Percentiles rank a stretch among this genome's conserved stretches.
Conservation (phyloP, 2,329 filamentous ascomycete genomes). For the Diaporthe sp. region DNA sequence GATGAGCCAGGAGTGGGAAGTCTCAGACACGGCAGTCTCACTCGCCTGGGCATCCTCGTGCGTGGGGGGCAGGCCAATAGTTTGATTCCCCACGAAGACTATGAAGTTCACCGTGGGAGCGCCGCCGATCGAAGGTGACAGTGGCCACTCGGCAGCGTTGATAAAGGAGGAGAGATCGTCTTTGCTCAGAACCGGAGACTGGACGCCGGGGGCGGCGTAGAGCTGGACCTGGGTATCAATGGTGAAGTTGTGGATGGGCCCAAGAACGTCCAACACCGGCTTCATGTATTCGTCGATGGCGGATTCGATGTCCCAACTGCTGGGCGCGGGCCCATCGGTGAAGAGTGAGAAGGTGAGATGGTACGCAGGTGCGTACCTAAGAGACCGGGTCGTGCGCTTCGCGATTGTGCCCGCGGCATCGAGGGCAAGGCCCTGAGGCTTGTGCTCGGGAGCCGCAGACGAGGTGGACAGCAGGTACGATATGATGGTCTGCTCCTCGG, state of each 20-base stretch:
- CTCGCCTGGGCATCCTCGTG: slow-evolving; percentile 25
- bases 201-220: slow-evolving; percentile 81
- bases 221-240: slow-evolving; percentile 97
- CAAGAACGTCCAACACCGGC: slow-evolving; percentile 84
- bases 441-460: slow-evolving; percentile 57
- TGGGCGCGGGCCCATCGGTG: slow-evolving; percentile 82
- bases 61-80: slow-evolving; percentile 63
- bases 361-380: slow-evolving; percentile 94
- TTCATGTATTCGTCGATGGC: slow-evolving; percentile 86
- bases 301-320: slow-evolving; percentile 90
- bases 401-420: slow-evolving; percentile 69
- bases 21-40: slow-evolving; percentile 57
- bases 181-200: slow-evolving; percentile 78
- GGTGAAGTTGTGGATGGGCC: slow-evolving; percentile 92
- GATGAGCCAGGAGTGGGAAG: slow-evolving; percentile 84
- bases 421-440: slow-evolving; percentile 62
- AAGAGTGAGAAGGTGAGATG: slow-evolving; percentile 97
- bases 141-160: slow-evolving; percentile 97
- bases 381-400: slow-evolving; percentile 84
- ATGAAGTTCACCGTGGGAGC: slow-evolving; percentile 98
- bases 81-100: slow-evolving; percentile 86
- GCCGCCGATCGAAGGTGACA: slow-evolving; percentile 92
- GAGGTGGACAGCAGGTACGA: slow-evolving; percentile 78
- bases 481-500: slow-evolving; percentile 90
- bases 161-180: slow-evolving; percentile 95